Conservation (phyloP, 2,329 filamentous ascomycete species). For the Sclerotiophoma versabilis region DNA sequence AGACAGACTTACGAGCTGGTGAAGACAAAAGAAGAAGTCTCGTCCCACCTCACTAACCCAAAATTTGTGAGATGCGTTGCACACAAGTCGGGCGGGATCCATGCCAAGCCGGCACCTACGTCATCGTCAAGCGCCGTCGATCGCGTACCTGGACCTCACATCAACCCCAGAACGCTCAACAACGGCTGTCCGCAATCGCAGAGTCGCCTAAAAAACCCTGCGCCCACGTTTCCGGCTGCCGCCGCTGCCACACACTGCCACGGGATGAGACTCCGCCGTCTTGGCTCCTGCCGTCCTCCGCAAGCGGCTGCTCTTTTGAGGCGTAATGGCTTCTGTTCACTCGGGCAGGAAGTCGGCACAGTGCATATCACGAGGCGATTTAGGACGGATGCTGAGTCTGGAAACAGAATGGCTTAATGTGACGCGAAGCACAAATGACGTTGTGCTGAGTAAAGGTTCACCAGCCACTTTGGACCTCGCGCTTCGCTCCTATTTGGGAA, state of each 20-base stretch:
- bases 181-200: slow-evolving; percentile 4
- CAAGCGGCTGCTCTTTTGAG: neutral
- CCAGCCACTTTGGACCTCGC: slow-evolving; percentile 17
- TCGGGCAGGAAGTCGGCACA: slow-evolving; percentile 22
- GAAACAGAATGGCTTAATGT: slow-evolving; percentile 14
- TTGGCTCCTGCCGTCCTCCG: slow-evolving; percentile 1
- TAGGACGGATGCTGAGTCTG: neutral
- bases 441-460: slow-evolving; percentile 4
- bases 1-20: no score
- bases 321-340: neutral
- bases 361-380: slow-evolving; percentile 7
- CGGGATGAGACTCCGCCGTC: slow-evolving; percentile 9
- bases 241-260: slow-evolving; percentile 17
- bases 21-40: no score
- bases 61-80: neutral
- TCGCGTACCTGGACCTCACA: slow-evolving; percentile 19
- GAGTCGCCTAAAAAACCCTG: slow-evolving; percentile 8
- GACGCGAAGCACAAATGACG: slow-evolving; percentile 10
- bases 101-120: slow-evolving; percentile 22
- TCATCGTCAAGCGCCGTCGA: slow-evolving; percentile 19
- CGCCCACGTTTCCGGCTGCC: neutral
- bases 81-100: neutral
- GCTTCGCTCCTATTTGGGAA: slow-evolving; percentile 16
- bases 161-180: neutral
- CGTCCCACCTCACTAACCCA: no score